Percentiles rank a stretch among this genome's conserved stretches.
Conservation (phyloP, 2,329 filamentous ascomycete genomes). For the Claviceps humidiphila region DNA sequence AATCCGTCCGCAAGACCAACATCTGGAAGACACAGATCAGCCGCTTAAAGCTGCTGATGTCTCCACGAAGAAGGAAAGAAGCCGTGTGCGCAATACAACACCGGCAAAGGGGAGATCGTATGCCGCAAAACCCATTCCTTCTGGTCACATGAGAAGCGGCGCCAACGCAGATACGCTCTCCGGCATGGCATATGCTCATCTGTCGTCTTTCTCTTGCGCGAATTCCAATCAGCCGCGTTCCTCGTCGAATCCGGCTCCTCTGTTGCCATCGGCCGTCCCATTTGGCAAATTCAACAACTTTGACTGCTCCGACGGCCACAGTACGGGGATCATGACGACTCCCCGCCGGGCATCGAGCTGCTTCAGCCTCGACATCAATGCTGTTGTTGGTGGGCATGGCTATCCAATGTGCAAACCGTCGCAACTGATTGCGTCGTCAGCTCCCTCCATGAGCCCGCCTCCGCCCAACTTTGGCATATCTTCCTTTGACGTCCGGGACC, state of each 20-base stretch:
- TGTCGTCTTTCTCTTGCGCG: constrained; percentile 23
- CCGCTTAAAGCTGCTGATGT: constrained; percentile 7
- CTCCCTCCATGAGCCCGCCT: constrained; percentile 6
- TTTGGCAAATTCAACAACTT: constrained; percentile 28
- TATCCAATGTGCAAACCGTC: constrained; percentile 77
- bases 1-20: constrained; percentile 74
- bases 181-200: constrained; percentile 21
- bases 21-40: constrained; percentile 35
- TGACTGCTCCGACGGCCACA: constrained; percentile 3
- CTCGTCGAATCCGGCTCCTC: constrained; percentile 24
- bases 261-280: constrained; percentile 55
- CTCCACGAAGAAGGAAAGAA: not conserved
- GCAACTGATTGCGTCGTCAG: constrained; percentile 28
- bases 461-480: constrained; percentile 30
- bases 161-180: constrained; percentile 47
- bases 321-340: constrained; percentile 4
- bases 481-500: constrained; percentile 31
- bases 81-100: constrained; percentile 9
- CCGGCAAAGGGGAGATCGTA: constrained; percentile 9
- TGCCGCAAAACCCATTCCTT: constrained; percentile 19
- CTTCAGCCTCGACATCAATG: constrained; percentile 52
- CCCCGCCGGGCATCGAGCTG: constrained; percentile 46
- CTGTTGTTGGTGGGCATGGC: constrained; percentile 57
- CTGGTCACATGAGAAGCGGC: constrained; percentile 42
- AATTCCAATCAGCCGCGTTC: constrained; percentile 10